Evolutionary conservation across 2,329 filamentous ascomycete species (phyloP), one percentile per base, ranked within the genome.

Genomic region (Capronia coronata): DNA sequence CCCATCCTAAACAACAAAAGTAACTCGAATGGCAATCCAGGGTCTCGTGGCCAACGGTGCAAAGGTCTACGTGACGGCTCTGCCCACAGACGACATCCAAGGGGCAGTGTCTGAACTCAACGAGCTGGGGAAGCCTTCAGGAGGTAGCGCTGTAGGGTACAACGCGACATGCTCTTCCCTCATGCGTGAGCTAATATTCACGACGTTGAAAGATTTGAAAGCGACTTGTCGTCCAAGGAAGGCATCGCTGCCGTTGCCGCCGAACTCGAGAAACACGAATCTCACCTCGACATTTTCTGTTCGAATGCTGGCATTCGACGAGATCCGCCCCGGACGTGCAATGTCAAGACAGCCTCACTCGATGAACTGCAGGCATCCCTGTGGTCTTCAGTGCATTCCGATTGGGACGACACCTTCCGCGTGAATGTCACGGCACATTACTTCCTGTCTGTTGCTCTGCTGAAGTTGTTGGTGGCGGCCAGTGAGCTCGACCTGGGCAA

Each of bases 381-480:
- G 63, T 75, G 71, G 71, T 75, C 72, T 2, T 69, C 66, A 1
- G 34, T 48, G 6, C 61, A 70, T 30, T 62, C 62, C 0, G 71
- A 74, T 56, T 75, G 73, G 73, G 65, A 65, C 0, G 63, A 68
- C 27, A 72, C 71, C 0, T 76, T 76, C 48, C 62, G 65, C 11
- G 63, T 75, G 38, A 76, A 76, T 51, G 72, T 70, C 0, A 73
- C 72, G 2, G 72, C 74, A 1, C 73, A 76, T 49, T 76, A 75
- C 47, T 76, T 73, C 55, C 63, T 75, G 8, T 66, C 68, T 1
- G 71, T 76, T 2, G 72, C 73, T 1, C 62, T 75, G 3, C 55
- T 75, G 1, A 68, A 70, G 9, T 59, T 76, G 2, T 62, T 76
- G 1, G 67, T 61, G 0, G 67, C 67, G 6, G 73, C 72, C 0